These are phyloP conservation scores for Bruguiera gymnorhiza DNA, from an alignment of 345 rosid species.

Conservation along the genomic window DNA sequence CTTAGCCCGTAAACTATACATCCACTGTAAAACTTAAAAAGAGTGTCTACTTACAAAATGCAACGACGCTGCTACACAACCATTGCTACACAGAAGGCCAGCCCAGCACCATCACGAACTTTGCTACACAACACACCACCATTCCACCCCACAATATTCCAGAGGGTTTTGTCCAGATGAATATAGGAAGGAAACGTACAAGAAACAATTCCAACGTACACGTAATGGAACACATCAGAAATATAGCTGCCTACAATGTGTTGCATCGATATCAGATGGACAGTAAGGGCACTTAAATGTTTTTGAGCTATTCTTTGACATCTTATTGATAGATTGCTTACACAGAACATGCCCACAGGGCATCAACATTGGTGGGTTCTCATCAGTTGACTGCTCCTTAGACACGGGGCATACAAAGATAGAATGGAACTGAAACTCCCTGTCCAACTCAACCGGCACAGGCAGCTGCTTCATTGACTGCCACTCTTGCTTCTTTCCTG, in stretches of 20 bases:
- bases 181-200: not conserved
- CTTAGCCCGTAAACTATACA: too few relatives aligned
- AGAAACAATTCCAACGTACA: conserved; percentile 22
- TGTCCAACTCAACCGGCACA: conserved; percentile 53
- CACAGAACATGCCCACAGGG: conserved; percentile 66
- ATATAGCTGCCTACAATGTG: conserved; percentile 45
- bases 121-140: conserved; percentile 15
- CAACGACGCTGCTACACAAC: conserved; percentile 4
- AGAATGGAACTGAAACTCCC: conserved; percentile 63
- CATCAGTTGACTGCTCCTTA: conserved; percentile 59
- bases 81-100: conserved; percentile 23
- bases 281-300: conserved; percentile 66
- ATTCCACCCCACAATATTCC: conserved; percentile 16
- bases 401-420: conserved; percentile 68
- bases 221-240: conserved; percentile 33
- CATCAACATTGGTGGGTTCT: conserved; percentile 74
- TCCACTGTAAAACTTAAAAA: conserved; percentile 13
- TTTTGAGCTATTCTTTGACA: conserved; percentile 46
- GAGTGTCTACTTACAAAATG: conserved; percentile 44
- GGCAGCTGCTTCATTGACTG: conserved; percentile 61
- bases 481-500: conserved; percentile 60
- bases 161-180: conserved; percentile 7
- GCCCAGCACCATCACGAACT: conserved; percentile 18
- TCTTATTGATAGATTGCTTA: conserved; percentile 51
- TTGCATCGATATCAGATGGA: conserved; percentile 41